Evolutionary conservation across 2,329 filamentous ascomycete genomes (phyloP), one percentile per base, ranked within the genome.

Genomic region (Mariannaea sp.): DNA sequence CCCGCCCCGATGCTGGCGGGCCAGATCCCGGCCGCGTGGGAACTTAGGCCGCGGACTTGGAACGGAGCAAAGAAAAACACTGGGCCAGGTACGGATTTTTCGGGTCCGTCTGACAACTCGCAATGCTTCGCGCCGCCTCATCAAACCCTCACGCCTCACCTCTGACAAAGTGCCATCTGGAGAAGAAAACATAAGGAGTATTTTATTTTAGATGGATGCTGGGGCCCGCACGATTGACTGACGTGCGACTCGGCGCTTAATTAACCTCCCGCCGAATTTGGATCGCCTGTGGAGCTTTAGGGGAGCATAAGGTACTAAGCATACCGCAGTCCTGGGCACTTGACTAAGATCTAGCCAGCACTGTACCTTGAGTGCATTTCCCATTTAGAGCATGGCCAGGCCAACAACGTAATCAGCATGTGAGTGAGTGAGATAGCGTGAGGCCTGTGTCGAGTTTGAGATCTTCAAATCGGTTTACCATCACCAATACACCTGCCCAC

Each of bases 11-110:
- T 40, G 44, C 42, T 36, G 33, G 45, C 46, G 52, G 52, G 46
- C 47, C 53, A 51, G 40, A 55, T 55, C 53, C 53, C 53, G 42
- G 42, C 53, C 48, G 47, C 42, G 47, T 55, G 47, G 53, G 47
- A 55, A 42, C 42, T 51, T 41, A 33, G 52, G 42, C 43, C 33
- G 38, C n/a, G 42, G 22, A n/a, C 42, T 46, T 29, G 36, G 26
- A 53, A 29, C 44, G 26, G 27, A 30, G 16, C n/a, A n/a, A n/a
- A n/a, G 24, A 16, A 38, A 45, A 19, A 36, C 20, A 47, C 38
- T 27, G 35, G 42, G 24, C 49, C 33, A 49, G 36, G 38, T 24
- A 41, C 45, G 26, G 45, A 41, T 49, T 45, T 6, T 27, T 46
- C 20, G 40, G 41, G 30, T 47, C 13, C n/a, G n/a, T n/a, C n/a